Base-by-base conservation (phyloP, 345 rosid species). In the Corymbia maculata region DNA sequence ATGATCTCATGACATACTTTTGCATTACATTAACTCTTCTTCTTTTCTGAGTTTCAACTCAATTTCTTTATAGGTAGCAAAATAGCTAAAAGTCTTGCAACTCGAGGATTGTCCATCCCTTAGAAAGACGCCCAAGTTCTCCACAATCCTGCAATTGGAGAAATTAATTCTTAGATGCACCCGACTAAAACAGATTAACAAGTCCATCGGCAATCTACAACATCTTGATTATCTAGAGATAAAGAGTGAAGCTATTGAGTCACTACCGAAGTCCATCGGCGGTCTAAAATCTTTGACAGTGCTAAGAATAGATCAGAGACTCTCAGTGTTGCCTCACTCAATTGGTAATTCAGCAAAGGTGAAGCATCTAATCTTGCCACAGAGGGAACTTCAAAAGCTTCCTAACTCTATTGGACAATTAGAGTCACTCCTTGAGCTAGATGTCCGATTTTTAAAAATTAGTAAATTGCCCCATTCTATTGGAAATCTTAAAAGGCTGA, bases 361-460 rank as follows among this genome's bases (percentile, higher is more conserved):
- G 22, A 15, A 8, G 6, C 21, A 17, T 4, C 45, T 32, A 4
- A 30, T 32, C 12, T 68, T 32, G 45, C 4, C 3, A 68, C 2
- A 44, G 6, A 4, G 0, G 2, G 6, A 68, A 32, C 45, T 68
- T 68, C 45, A 0, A 68, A 36, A 68, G 45, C 79, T 32, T 68
- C 79, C 22, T 1, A 1, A 68, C 45, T 32, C 79, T 16, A 68
- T 68, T 1, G 79, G 44, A 68, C 79, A 16, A 68, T 16, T 68
- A 44, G 44, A 68, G 2, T 68, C 79, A 16, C 3, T 68, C 8
- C 6, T 68, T 15, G 12, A 68, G 22, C 44, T 68, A 4, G 12
- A 68, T 32, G 21, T 30, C 3, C 0, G 1, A 7, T 2, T 0
- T 16, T 0, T 10, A 17, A 15, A 3, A 0, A 4, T 32, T 0